phyloP scores from a whole-genome alignment of 1,139 yeast species.

The Trichomonascaceae sp. region DNA sequence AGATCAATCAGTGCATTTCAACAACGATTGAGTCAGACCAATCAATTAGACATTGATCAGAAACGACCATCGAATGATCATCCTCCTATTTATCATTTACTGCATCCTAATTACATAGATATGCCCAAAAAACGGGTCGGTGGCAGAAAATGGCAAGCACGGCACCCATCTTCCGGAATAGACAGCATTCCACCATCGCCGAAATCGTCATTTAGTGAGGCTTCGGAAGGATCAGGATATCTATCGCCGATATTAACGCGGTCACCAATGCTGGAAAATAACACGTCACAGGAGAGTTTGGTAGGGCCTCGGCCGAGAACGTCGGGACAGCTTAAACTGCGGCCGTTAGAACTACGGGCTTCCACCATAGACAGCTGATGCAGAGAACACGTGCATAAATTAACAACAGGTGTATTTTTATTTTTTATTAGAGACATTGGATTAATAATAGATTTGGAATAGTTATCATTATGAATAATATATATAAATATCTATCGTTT shows the following conservation, averaged over 20 bases:
- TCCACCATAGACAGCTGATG: neutral
- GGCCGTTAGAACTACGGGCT: constrained; percentile 3
- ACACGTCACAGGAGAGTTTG: neutral
- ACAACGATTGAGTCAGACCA: constrained; percentile 14
- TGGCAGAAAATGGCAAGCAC: neutral
- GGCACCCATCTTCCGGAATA: neutral
- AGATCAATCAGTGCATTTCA: constrained; percentile 28
- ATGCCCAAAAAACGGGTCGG: neutral
- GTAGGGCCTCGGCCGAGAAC: neutral
- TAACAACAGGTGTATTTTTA: neutral
- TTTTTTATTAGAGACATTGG: neutral
- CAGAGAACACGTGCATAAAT: neutral
- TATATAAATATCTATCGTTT: neutral
- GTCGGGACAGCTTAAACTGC: constrained; percentile 3
- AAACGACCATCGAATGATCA: neutral
- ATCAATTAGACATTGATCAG: constrained; percentile 1
- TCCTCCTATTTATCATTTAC: neutral
- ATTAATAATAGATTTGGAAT: neutral
- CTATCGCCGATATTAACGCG: neutral
- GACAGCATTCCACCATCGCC: neutral
- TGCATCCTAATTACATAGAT: neutral
- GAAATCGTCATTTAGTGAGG: neutral
- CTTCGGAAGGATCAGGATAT: neutral
- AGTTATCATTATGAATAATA: neutral
- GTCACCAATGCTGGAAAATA: neutral